These are phyloP conservation scores for Rhododendron ovatum DNA, from an alignment of 148 eudicot species.

Conservation along the genomic window DNA sequence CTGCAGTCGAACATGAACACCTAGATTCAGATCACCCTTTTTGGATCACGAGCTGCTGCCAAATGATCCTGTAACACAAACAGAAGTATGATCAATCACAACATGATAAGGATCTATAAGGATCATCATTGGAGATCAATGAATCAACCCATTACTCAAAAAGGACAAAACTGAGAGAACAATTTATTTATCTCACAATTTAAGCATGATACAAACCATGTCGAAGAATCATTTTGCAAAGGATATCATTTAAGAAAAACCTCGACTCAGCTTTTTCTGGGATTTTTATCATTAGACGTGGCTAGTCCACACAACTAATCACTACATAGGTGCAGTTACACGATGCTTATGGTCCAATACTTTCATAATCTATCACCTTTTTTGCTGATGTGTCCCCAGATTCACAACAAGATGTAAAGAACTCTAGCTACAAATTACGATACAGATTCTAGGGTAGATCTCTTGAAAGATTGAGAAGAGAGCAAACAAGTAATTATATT, in stretches of 20 bases:
- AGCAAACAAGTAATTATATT: not conserved
- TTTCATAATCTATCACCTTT: not conserved
- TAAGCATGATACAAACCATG: not conserved
- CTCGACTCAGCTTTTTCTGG: not conserved
- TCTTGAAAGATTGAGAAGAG: not conserved
- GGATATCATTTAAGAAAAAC: not conserved
- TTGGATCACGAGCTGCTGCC: conserved; percentile 62
- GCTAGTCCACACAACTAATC: not conserved
- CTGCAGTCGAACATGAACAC: not conserved
- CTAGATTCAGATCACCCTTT: conserved; percentile 33
- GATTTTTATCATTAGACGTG: not conserved
- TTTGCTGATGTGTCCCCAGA: not conserved
- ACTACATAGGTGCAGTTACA: not conserved
- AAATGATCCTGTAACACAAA: conserved; percentile 56
- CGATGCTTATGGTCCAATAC: not conserved
- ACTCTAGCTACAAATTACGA: not conserved
- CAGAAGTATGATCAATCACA: not conserved
- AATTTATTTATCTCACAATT: not conserved
- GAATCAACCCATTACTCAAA: too few species aligned
- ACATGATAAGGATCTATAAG: not conserved
- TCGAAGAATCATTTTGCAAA: not conserved
- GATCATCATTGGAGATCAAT: not conserved
- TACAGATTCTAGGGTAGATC: not conserved
- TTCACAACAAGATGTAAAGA: not conserved
- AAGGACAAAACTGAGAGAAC: not conserved